Conservation (phyloP, 371 early-diverging fungal species). For the Apophysomyces ossiformis region DNA sequence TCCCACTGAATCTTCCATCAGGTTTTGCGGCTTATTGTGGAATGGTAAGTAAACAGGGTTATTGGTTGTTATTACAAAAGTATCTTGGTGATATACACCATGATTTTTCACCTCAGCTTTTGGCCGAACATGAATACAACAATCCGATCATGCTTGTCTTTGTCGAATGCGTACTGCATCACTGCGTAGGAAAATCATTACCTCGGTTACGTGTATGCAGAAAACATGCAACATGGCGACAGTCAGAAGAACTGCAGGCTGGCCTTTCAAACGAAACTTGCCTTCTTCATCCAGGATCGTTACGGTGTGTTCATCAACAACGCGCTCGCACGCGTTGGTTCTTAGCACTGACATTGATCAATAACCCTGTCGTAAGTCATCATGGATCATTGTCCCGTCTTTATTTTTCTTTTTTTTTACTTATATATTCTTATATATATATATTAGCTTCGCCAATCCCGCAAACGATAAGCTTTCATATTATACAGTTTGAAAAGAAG, state of each 20-base stretch:
- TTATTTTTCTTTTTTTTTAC: not conserved
- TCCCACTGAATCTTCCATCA: not conserved
- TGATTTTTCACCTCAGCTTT: constrained; percentile 23
- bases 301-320: not conserved
- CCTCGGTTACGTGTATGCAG: not conserved
- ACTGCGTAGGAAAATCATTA: not conserved
- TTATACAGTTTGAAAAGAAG: not conserved
- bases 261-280: too few species aligned
- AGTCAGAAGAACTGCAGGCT: too few species aligned
- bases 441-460: constrained; percentile 17
- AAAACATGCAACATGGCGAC: constrained; percentile 8
- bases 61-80: too few species aligned
- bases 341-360: constrained; percentile 42
- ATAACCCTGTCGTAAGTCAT: constrained; percentile 43
- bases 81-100: too few species aligned
- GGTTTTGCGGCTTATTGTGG: constrained; percentile 55
- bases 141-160: constrained; percentile 48
- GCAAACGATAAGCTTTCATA: constrained; percentile 18
- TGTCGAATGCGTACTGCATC: constrained; percentile 37
- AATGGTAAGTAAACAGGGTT: constrained; percentile 35
- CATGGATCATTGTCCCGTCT: not conserved
- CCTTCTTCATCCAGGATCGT: too few species aligned
- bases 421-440: not conserved
- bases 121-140: constrained; percentile 54
- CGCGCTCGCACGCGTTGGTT: constrained; percentile 51